Evolutionary conservation across 345 rosid species (phyloP).

Genomic region (Streptanthus diversifolius): DNA sequence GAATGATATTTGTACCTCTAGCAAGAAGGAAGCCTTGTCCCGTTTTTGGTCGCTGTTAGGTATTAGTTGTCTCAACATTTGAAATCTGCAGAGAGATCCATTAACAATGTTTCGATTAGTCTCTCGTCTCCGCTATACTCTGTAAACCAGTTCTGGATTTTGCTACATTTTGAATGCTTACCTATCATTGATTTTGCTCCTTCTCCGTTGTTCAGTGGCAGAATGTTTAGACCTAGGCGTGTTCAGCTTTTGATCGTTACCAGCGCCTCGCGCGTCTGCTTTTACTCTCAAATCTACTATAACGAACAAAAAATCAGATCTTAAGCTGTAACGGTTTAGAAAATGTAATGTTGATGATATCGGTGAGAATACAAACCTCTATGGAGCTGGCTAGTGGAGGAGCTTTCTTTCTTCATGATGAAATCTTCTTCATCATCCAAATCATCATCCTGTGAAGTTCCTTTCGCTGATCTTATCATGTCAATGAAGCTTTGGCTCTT

Average conservation of each 20-base stretch:
- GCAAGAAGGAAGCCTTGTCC: slow-evolving; percentile 91
- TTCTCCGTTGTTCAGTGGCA: slow-evolving; percentile 93
- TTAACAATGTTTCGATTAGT: not conserved
- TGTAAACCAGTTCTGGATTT: not conserved
- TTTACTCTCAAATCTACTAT: slow-evolving; percentile 62
- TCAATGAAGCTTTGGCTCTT: slow-evolving; percentile 85
- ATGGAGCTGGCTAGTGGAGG: slow-evolving; percentile 44
- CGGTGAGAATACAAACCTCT: slow-evolving; percentile 41
- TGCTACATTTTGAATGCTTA: slow-evolving; percentile 25
- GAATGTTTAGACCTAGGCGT: slow-evolving; percentile 98
- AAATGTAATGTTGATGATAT: not conserved
- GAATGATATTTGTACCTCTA: slow-evolving; percentile 56
- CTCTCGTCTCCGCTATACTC: not conserved
- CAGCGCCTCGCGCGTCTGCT: slow-evolving; percentile 55
- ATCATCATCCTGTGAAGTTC: slow-evolving; percentile 54
- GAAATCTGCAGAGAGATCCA: slow-evolving; percentile 59
- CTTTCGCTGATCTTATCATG: slow-evolving; percentile 81
- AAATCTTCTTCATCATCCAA: slow-evolving; percentile 75
- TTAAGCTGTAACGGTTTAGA: not conserved
- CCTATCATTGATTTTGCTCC: slow-evolving; percentile 99
- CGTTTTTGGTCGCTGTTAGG: slow-evolving; percentile 93
- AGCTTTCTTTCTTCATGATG: slow-evolving; percentile 62
- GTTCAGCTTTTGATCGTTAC: slow-evolving; percentile 68
- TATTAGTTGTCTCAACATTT: slow-evolving; percentile 75
- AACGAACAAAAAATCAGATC: slow-evolving; percentile 9